Evolutionary conservation across 176 grass and related monocot species (phyloP), one percentile per base, ranked within the genome.

Genomic region (Juncus effusus): DNA sequence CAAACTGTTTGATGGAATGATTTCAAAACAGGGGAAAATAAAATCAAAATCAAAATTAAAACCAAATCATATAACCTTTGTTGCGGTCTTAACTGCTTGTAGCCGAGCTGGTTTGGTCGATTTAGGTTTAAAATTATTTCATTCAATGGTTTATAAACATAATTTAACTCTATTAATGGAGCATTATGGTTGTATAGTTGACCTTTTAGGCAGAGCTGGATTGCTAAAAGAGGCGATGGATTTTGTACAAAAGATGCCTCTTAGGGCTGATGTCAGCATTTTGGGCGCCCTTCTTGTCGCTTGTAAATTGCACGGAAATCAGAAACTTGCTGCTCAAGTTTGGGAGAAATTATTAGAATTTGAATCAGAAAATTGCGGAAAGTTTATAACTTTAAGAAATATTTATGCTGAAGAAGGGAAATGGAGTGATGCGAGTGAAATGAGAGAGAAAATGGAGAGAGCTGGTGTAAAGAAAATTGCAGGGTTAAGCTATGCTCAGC

Each of bases 171-270:
- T 78, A 13, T 35, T 65, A 74, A 90, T 90, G 86, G 68, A 77
- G 60, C 86, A 90, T 84, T 90, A 87, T 41, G 86, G 86, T n/a
- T 95, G 86, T 61, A 60, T 87, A 6, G 86, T 90, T 28, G 81
- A 95, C 56, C 55, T 95, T 11, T 64, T 95, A 60, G 67, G 80
- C 8, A 80, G 44, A 35, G 78, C 75, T 59, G 81, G 78, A 3
- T 59, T 82, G 40, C 64, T 90, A 28, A 40, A 10, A 6, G 83
- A 87, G 56, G 91, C 91, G 4, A 11, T 85, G 62, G 41, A 79
- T 14, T 74, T 80, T 53, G 75, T 95, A 36, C 42, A 69, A 9
- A 76, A 63, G 49, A 95, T 95, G 86, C 81, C 91, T 16, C 72
- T 80, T 3, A 1, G 41, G 13, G 68, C 91, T 13, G 86, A 95